Conservation (phyloP, 2,329 filamentous ascomycete genomes). For the Beauveria pseudobassiana region DNA sequence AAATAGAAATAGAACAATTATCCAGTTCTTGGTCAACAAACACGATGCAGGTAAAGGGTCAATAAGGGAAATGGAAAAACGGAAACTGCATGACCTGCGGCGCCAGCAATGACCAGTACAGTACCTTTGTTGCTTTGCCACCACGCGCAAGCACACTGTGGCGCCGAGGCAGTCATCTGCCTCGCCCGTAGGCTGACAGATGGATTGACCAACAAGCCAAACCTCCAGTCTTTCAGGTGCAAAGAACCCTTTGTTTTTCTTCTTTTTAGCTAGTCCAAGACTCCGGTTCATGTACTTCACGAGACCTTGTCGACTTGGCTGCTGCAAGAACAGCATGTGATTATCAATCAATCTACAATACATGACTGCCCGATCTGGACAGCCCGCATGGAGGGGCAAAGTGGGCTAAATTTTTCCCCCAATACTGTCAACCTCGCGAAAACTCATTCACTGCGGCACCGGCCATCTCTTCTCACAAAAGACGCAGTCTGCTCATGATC, state of each 20-base stretch:
- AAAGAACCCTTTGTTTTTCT: neutral
- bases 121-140: neutral
- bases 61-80: neutral
- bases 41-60: neutral
- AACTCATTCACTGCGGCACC: neutral
- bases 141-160: neutral
- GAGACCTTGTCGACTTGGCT: too few relatives aligned
- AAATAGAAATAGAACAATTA: neutral
- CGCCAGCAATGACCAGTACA: neutral
- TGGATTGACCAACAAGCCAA: neutral
- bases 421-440: neutral
- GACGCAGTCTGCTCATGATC: neutral
- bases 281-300: too few relatives aligned
- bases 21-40: neutral
- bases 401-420: slow-evolving; percentile 6
- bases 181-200: neutral
- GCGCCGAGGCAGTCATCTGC: neutral
- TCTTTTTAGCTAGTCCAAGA: too few relatives aligned
- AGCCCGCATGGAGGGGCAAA: slow-evolving; percentile 7
- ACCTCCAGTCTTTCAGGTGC: neutral
- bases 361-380: slow-evolving; percentile 4
- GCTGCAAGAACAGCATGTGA: neutral
- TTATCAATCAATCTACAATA: neutral
- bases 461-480: neutral
- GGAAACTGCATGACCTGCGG: neutral